A percentile compares a stretch with the other conserved stretches of the same genome.
Evolutionary conservation across 1,284 basidiomycete genomes (phyloP).

Genomic region (Neolentinus lepideus): DNA sequence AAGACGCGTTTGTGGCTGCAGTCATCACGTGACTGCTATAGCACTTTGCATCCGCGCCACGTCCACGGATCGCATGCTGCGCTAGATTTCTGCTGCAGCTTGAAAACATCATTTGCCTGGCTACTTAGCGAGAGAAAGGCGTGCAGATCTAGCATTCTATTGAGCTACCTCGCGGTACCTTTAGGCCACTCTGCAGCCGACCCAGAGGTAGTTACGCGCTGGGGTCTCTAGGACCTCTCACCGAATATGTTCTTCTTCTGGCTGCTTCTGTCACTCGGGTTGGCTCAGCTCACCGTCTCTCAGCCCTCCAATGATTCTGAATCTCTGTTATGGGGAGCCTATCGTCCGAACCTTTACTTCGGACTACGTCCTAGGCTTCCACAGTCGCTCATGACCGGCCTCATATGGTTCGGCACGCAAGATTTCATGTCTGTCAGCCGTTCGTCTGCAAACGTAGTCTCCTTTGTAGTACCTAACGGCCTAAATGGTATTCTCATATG

Average conservation of each 20-base stretch:
- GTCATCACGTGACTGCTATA: no score
- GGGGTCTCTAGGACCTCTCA: no score
- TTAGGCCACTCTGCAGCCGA: no score
- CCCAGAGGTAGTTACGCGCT: no score
- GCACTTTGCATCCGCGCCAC: no score
- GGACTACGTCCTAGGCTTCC: constrained; percentile 81
- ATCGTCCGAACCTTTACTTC: constrained; percentile 90
- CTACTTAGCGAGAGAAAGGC: no score
- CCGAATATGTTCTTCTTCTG: constrained; percentile 7
- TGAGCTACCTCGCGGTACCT: no score
- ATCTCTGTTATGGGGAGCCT: constrained; percentile 82
- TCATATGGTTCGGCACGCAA: constrained; percentile 88
- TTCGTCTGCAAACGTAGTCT: constrained; percentile 26
- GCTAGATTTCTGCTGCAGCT: no score
- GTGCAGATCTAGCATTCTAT: no score
- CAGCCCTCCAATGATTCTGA: constrained; percentile 37
- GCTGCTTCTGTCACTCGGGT: constrained; percentile 19
- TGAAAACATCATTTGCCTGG: no score
- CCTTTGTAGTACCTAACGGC: constrained; percentile 1
- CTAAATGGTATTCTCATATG: constrained; percentile 8
- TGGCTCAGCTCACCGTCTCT: constrained; percentile 16
- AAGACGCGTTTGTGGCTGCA: no score
- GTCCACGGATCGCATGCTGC: no score
- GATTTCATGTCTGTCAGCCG: constrained; percentile 68
- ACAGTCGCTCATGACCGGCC: constrained; percentile 83